phyloP scores from a whole-genome alignment of 352 stramenopile species.

The Blastocystis sp. region DNA sequence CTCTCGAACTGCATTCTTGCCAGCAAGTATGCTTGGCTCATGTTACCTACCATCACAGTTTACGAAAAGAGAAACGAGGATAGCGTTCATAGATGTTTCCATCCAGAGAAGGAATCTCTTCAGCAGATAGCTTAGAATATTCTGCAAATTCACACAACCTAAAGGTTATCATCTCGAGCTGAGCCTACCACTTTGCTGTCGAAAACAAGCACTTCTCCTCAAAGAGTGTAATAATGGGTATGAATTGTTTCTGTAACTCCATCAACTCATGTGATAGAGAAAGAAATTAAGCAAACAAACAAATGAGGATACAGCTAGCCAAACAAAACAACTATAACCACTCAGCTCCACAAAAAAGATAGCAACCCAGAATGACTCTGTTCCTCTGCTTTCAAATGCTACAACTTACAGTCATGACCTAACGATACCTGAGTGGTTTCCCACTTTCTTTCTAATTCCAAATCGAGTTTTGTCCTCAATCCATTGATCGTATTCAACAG shows the following conservation, averaged over 20 bases:
- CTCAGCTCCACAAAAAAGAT: slow-evolving; percentile 46
- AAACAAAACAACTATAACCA: not conserved
- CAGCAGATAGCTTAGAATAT: not conserved
- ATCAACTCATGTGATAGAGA: not conserved
- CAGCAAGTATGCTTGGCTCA: not conserved
- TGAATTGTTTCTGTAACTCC: not conserved
- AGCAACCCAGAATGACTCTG: not conserved
- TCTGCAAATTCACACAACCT: not conserved
- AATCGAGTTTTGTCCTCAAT: slow-evolving; percentile 40
- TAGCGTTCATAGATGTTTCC: not conserved
- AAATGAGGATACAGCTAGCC: not conserved
- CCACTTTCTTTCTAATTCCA: slow-evolving; percentile 55
- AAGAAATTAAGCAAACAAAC: not conserved
- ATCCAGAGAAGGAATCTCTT: not conserved
- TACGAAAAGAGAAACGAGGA: not conserved
- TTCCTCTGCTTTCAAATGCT: slow-evolving; percentile 36
- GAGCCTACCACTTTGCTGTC: not conserved
- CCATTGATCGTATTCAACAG: slow-evolving; percentile 25
- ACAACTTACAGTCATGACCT: not conserved
- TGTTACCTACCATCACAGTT: not conserved
- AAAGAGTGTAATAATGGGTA: not conserved
- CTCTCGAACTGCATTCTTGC: not conserved
- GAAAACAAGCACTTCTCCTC: not conserved
- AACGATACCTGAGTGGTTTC: not conserved
- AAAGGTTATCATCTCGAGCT: not conserved